Evolutionary conservation across 371 early-diverging fungal species (phyloP), one percentile per base, ranked within the genome.

Genomic region (Gilbertella persicaria): DNA sequence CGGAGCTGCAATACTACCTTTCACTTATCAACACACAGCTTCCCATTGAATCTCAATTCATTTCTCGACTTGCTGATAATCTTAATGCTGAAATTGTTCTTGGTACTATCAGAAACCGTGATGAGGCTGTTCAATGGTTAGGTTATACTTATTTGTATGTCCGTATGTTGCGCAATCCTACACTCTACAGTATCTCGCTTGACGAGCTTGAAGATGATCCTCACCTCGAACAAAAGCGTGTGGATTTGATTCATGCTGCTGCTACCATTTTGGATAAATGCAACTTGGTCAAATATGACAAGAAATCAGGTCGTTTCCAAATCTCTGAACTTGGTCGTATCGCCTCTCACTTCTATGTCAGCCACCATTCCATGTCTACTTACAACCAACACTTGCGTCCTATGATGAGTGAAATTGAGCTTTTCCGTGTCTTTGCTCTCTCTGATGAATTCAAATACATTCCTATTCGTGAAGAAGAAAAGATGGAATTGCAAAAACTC

Each of bases 81-180:
- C 72, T 99, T 49, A 98, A 97, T 64, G 96, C 99, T 0, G 99
- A 99, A 73, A 91, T 99, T 45, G 94, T 93, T n/a, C 69, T 98
- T 39, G 95, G 97, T 4, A 87, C 89, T 0, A 87, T 99, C 53
- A 86, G 91, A 46, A 91, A 83, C 69, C 85, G 96, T 10, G 89
- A 92, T 41, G 99, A 98, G 33, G 99, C 97, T 0, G 92, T 95
- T 0, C 83, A 91, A 54, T 99, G 99, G 99, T 75, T 99, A 20
- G 95, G 94, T 23, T 94, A 94, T 69, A 96, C 99, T 5, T 99
- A 99, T 71, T 75, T 98, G 48, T 96, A 94, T 68, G 92, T 99
- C 14, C 87, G 99, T 52, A 98, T 99, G 98, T 73, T 91, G 50
- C 82, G 92, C 17, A 91, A 94, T 59, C 93, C 93, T 12, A 45